Base-by-base conservation (phyloP, 2,329 filamentous ascomycete species). In the Trichoderma asperellum region DNA sequence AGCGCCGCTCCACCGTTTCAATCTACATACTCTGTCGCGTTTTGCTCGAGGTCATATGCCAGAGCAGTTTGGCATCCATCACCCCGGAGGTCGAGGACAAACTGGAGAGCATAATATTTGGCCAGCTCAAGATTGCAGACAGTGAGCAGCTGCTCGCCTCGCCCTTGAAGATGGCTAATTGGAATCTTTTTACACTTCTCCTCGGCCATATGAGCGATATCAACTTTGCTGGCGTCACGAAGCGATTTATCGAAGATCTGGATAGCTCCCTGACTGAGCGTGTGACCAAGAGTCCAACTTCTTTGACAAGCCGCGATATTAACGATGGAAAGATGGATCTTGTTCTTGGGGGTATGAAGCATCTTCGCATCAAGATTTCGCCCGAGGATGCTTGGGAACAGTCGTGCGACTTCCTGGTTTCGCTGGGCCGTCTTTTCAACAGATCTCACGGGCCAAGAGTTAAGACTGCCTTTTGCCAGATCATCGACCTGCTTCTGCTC, bases 11-110 rank as follows among this genome's bases (percentile, higher is more conserved):
- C 5, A 96, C 93, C 0, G 92, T 97, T 4, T 97, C 96, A 1
- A 97, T 97, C 61, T 99, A 97, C 77, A 92, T 99, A 24, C 87
- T 99, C 3, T 99, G 96, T 77, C 89, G 96, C 35, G 95, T 98
- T 8, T 83, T 99, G 61, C 91, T 97, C 68, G 94, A 98, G 78
- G 94, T 99, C 60, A 96, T 98, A 78, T 90, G 91, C 49, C 94
- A 98, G 79, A 97, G 93, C 75, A 94, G 87, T 34, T 82, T 98
- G 56, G 86, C 89, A 40, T 91, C 89, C 24, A 93, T 99, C 73
- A 97, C 92, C 6, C 85, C 89, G 1, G 95, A 97, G 74, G 97
- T 97, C 89, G 94, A 96, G 70, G 93, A 96, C 71, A 95, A 96
- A 73, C 85, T 99, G 5, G 95, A 98, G 77, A 93, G 91, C 72